Base-by-base conservation (phyloP, 2,329 filamentous ascomycete species). In the Claviceps maximensis region DNA sequence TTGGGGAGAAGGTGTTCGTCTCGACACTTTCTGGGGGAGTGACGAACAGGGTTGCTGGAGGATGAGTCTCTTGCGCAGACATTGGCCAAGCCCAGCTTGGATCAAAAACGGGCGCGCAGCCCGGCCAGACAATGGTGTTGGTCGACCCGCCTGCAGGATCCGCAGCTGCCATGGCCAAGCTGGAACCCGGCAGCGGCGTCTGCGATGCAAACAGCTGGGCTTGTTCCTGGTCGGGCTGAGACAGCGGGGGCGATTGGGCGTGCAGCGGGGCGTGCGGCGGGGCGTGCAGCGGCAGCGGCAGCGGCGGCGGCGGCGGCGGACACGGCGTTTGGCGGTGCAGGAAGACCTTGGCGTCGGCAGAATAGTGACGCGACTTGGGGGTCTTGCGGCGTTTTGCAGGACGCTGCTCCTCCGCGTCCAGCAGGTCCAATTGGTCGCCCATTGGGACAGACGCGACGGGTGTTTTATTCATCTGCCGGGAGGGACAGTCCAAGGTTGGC, bases 361-460 rank as follows among this genome's bases (percentile, higher is more conserved):
- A n/a, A 38, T 38, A 7, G 36, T n/a, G 15, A 7, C 36, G 15
- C 1, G 36, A n/a, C 15, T 17, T 17, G 15, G 25, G 42, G 46
- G 40, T 31, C 57, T 57, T 61, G 57, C 58, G 47, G 53, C 60
- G 60, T 58, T 62, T 62, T 27, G 58, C 56, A 25, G 57, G 55
- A 47, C 58, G 58, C 27, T 51, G 47, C 41, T 57, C 54, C 31
- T 56, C 50, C 21, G n/a, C 5, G 45, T 21, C 15, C 2, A 27
- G 27, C 45, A 10, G 29, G 25, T 53, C 47, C 47, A 53, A 13
- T 23, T 51, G 49, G 33, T 55, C 56, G 23, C 51, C 55, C 59
- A 61, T 61, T 45, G 21, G 21, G 44, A 27, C 36, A 52, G 48
- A 48, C 19, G 50, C 9, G 29, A 29, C 29, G 29, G 29, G 29